phyloP scores from a whole-genome alignment of 495 filamentous ascomycete species.

The Aspergillus incahuasiensis region DNA sequence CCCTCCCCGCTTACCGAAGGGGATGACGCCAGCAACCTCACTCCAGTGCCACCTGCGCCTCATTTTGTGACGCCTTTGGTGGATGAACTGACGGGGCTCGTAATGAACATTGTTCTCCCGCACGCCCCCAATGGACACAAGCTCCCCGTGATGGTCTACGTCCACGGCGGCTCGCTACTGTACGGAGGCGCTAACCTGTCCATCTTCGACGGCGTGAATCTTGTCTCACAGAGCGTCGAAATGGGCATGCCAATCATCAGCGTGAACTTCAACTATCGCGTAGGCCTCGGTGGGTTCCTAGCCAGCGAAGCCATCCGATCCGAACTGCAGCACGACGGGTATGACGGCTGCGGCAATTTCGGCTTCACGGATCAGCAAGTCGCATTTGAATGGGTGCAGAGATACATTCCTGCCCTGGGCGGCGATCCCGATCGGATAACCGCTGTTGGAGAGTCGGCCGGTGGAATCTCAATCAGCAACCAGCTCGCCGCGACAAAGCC shows the following conservation, averaged over 20 bases:
- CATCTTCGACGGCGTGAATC: slow-evolving; percentile 27
- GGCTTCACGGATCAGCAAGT: slow-evolving; percentile 31
- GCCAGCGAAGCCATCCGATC: slow-evolving; percentile 16
- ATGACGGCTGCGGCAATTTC: slow-evolving; percentile 26
- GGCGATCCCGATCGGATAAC: slow-evolving; percentile 61
- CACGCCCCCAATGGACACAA: not conserved
- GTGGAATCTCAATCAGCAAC: slow-evolving; percentile 57
- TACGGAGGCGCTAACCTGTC: slow-evolving; percentile 28
- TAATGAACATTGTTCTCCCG: slow-evolving; percentile 31
- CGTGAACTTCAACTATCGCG: slow-evolving; percentile 29
- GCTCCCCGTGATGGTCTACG: slow-evolving; percentile 26
- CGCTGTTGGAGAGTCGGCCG: slow-evolving; percentile 61
- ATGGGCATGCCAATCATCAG: slow-evolving; percentile 22
- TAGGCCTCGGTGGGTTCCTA: slow-evolving; percentile 29
- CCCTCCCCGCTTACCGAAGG: slow-evolving; percentile 24
- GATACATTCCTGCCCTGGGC: slow-evolving; percentile 52
- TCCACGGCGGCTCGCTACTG: slow-evolving; percentile 29
- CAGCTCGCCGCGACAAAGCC: slow-evolving; percentile 40
- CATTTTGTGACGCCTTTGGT: slow-evolving; percentile 15
- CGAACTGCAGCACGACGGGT: slow-evolving; percentile 22
- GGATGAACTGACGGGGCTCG: slow-evolving; percentile 25
- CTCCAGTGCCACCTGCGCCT: slow-evolving; percentile 22
- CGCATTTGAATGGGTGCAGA: slow-evolving; percentile 29
- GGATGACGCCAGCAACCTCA: slow-evolving; percentile 23
- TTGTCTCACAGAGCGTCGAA: slow-evolving; percentile 22